Evolutionary conservation across 768 basidiomycete genomes (phyloP).

Genomic region (Tylopilus balloui): DNA sequence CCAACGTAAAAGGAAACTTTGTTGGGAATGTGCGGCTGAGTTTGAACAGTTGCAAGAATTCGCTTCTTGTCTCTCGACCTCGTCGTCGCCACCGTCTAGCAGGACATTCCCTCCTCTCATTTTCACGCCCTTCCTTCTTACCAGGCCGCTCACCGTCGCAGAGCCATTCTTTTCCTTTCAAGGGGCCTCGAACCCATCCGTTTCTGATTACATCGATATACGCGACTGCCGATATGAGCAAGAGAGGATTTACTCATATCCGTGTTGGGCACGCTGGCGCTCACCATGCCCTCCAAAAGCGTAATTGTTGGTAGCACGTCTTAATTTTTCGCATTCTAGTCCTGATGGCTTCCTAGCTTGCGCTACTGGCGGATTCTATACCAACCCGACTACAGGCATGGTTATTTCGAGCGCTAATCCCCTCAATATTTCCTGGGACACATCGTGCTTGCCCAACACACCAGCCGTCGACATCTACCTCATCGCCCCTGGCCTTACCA

Average conservation of each 20-base stretch:
- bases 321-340: neutral
- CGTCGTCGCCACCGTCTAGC: constrained; percentile 6
- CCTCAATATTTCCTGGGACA: constrained; percentile 61
- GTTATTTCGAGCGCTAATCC: constrained; percentile 44
- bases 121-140: constrained; percentile 17
- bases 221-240: constrained; percentile 18
- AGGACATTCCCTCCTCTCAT: constrained; percentile 6
- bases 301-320: constrained; percentile 17
- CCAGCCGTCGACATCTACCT: constrained; percentile 64
- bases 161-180: constrained; percentile 26
- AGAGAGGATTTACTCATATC: constrained; percentile 26
- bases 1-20: neutral
- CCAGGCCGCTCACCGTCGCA: constrained; percentile 24
- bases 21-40: constrained; percentile 14
- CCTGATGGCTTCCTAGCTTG: constrained; percentile 38
- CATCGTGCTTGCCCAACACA: constrained; percentile 46
- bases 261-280: constrained; percentile 25
- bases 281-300: constrained; percentile 20
- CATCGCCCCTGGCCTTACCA: constrained; percentile 43
- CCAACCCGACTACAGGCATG: constrained; percentile 44
- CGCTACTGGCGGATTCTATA: constrained; percentile 58
- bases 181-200: constrained; percentile 6
- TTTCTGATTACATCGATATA: constrained; percentile 5
- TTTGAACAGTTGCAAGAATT: constrained; percentile 13
- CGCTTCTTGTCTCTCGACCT: constrained; percentile 1